A percentile compares a stretch with the other conserved stretches of the same genome.
Evolutionary conservation across 192 early-diverging fungal species (phyloP).

Genomic region (Podila clonocystis): DNA sequence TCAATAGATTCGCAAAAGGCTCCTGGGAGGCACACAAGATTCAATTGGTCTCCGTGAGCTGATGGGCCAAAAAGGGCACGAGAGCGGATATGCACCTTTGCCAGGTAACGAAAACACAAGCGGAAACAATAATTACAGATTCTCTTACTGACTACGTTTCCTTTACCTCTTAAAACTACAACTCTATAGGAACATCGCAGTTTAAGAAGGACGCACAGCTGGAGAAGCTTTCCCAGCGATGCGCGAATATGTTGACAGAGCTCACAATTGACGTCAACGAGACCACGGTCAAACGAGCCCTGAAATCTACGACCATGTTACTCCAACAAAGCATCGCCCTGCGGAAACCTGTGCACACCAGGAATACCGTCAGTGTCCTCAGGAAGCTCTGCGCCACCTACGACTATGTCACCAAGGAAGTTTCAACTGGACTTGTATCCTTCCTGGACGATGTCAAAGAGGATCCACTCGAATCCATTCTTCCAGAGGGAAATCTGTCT

Average conservation of each 20-base stretch:
- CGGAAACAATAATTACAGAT: no score
- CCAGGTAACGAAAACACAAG: no score
- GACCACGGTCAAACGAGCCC: constrained; percentile 3
- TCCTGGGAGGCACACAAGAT: no score
- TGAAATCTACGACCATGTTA: constrained; percentile 1
- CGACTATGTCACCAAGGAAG: constrained; percentile 11
- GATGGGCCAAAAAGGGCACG: no score
- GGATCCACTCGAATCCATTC: constrained; percentile 6
- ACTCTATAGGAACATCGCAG: not conserved
- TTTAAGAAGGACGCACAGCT: not conserved
- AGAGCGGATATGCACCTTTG: no score
- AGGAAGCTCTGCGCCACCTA: constrained; percentile 8
- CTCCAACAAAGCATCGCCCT: constrained; percentile 16
- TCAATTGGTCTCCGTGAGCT: no score
- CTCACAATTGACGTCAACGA: not conserved
- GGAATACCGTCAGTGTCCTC: constrained; percentile 22
- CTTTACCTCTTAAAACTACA: not conserved
- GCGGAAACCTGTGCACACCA: constrained; percentile 18
- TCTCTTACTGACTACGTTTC: no score
- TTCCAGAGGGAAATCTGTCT: constrained; percentile 1
- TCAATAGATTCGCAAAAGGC: no score
- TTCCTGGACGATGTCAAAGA: constrained; percentile 17
- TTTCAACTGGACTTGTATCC: constrained; percentile 16
- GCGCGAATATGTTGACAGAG: constrained; percentile 1
- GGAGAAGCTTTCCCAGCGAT: constrained; percentile 8